Conservation (phyloP, 257 asterid genomes). For the Scutellaria barbata region DNA sequence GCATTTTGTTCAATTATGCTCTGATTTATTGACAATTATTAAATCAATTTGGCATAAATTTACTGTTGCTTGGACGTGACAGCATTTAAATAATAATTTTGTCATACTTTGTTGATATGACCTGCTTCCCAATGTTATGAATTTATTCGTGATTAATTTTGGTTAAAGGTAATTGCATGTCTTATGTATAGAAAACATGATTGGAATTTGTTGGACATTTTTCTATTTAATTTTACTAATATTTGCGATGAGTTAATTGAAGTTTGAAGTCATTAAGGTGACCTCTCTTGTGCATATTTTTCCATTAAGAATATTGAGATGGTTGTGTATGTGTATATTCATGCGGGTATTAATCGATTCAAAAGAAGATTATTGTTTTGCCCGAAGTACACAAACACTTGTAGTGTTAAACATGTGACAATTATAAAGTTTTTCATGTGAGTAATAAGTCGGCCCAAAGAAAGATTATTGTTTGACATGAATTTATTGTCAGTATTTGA, state of each 20-base stretch:
- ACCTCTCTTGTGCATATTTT: neutral
- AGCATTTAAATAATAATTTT: no score
- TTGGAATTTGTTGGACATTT: neutral
- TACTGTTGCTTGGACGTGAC: no score
- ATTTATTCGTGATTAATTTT: no score
- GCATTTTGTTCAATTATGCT: no score
- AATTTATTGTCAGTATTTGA: no score
- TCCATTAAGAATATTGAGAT: neutral
- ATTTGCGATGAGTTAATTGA: neutral
- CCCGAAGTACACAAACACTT: neutral
- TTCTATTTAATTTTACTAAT: neutral
- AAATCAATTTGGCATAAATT: no score
- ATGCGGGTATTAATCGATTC: neutral
- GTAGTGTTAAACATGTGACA: neutral
- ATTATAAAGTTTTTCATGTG: neutral
- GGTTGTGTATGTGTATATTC: neutral
- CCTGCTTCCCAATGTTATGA: no score
- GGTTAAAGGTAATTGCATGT: no score
- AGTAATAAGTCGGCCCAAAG: neutral
- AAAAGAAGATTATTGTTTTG: neutral
- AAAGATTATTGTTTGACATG: neutral
- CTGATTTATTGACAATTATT: no score
- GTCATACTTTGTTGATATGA: no score
- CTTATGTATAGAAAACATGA: neutral
- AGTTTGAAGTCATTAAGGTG: neutral